Percentiles rank a stretch among this genome's conserved stretches.
Conservation (phyloP, 331 rosid genomes). For the Pyrus hybrid region DNA sequence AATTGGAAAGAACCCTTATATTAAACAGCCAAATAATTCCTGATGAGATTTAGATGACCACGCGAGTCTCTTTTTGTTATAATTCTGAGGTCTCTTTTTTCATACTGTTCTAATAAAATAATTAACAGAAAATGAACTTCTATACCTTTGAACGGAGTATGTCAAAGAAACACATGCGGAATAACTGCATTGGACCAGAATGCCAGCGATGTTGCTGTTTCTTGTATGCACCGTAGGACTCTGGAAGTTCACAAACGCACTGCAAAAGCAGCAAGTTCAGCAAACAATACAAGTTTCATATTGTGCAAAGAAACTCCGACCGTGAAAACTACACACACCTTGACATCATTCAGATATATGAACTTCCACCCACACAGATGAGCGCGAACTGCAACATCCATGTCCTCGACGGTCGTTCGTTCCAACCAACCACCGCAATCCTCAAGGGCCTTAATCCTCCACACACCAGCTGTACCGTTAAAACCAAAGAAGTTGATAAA, state of each 20-base stretch:
- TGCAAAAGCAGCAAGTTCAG: slow-evolving; percentile 30
- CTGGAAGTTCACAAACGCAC: slow-evolving; percentile 99
- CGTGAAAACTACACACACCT: slow-evolving; percentile 38
- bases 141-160: slow-evolving; percentile 87
- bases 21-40: not conserved
- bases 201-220: slow-evolving; percentile 99
- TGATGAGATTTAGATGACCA: not conserved
- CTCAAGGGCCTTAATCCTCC: slow-evolving; percentile 95
- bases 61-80: not conserved
- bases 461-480: slow-evolving; percentile 97
- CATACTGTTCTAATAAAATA: not conserved
- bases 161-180: slow-evolving; percentile 80
- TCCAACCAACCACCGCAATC: slow-evolving; percentile 99
- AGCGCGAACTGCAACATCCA: slow-evolving; percentile 98
- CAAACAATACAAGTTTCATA: slow-evolving; percentile 8
- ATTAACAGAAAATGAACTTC: not conserved
- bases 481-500: slow-evolving; percentile 93
- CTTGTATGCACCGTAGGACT: slow-evolving; percentile 94
- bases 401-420: slow-evolving; percentile 96
- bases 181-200: slow-evolving; percentile 99
- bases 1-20: not conserved
- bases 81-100: no score
- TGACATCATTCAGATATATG: slow-evolving; percentile 85
- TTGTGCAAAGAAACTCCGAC: not conserved
- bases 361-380: slow-evolving; percentile 99